phyloP scores from a whole-genome alignment of 2,329 filamentous ascomycete genomes.

The Beauveria asiatica region DNA sequence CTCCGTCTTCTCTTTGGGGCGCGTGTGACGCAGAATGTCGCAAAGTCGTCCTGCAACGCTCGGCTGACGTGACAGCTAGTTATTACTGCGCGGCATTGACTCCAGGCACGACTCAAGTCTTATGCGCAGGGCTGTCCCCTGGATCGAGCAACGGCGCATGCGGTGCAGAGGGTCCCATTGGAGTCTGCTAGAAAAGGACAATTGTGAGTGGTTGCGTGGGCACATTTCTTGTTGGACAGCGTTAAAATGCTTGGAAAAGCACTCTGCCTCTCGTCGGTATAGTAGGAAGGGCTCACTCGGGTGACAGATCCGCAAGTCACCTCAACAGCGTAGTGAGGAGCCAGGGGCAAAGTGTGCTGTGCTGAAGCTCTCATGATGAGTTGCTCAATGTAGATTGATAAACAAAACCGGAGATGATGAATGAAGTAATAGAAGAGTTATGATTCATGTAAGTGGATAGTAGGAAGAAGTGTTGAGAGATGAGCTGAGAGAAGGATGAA shows the following conservation, averaged over 20 bases:
- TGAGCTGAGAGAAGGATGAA: too few relatives aligned
- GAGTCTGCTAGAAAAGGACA: slow-evolving; percentile 22
- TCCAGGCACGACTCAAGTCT: background rate
- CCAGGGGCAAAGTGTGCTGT: background rate
- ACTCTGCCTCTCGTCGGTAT: background rate
- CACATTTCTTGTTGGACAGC: slow-evolving; percentile 22
- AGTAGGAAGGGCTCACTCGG: background rate
- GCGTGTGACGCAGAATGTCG: background rate
- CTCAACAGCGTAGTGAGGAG: background rate
- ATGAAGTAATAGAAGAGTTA: background rate
- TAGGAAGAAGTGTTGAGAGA: background rate
- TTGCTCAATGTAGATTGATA: background rate
- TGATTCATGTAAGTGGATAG: background rate
- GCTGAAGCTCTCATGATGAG: background rate
- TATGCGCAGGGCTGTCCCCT: slow-evolving; percentile 20
- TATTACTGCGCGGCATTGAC: background rate
- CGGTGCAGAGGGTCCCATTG: slow-evolving; percentile 18
- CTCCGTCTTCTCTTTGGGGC: background rate
- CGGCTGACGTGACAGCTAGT: background rate
- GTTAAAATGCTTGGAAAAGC: background rate
- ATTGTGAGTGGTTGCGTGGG: slow-evolving; percentile 18
- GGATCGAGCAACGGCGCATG: slow-evolving; percentile 17
- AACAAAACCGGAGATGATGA: background rate
- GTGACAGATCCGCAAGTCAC: background rate
- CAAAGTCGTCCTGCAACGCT: background rate